Conservation (phyloP, 2,329 filamentous ascomycete species). For the Claviceps africana region DNA sequence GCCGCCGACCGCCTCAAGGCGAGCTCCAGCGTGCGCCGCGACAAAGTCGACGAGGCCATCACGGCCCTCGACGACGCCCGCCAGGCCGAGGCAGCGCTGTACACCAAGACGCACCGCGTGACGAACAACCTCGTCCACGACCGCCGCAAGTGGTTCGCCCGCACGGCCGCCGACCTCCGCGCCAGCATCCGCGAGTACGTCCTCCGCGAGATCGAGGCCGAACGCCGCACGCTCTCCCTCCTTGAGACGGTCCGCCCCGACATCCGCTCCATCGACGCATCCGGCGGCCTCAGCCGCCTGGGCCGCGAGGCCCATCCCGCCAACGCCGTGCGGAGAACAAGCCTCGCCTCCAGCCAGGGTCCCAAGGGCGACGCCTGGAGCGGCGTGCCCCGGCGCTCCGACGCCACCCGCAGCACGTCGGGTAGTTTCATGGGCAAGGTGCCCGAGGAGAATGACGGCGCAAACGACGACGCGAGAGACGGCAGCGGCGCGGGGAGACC, state of each 20-base stretch:
- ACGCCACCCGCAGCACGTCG: slow-evolving; percentile 66
- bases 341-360: slow-evolving; percentile 76
- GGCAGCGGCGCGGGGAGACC: background rate
- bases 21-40: slow-evolving; percentile 71
- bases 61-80: slow-evolving; percentile 75
- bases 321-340: slow-evolving; percentile 50
- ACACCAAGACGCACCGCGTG: slow-evolving; percentile 75
- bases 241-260: slow-evolving; percentile 90
- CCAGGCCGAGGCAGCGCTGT: slow-evolving; percentile 65
- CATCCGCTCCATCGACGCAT: slow-evolving; percentile 81
- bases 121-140: slow-evolving; percentile 81
- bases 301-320: slow-evolving; percentile 78
- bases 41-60: slow-evolving; percentile 98
- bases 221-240: slow-evolving; percentile 78
- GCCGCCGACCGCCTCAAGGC: slow-evolving; percentile 82
- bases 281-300: slow-evolving; percentile 76
- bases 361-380: slow-evolving; percentile 98
- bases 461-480: slow-evolving; percentile 23
- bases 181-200: slow-evolving; percentile 82
- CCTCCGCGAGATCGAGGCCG: slow-evolving; percentile 85
- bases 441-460: slow-evolving; percentile 44
- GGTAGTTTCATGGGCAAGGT: slow-evolving; percentile 54
- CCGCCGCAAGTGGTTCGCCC: slow-evolving; percentile 78
- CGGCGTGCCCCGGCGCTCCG: slow-evolving; percentile 71
- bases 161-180: slow-evolving; percentile 74